Evolutionary conservation across 176 grass and related monocot genomes (phyloP), one percentile per base, ranked within the genome.

Genomic region (Elymus sibiricus): DNA sequence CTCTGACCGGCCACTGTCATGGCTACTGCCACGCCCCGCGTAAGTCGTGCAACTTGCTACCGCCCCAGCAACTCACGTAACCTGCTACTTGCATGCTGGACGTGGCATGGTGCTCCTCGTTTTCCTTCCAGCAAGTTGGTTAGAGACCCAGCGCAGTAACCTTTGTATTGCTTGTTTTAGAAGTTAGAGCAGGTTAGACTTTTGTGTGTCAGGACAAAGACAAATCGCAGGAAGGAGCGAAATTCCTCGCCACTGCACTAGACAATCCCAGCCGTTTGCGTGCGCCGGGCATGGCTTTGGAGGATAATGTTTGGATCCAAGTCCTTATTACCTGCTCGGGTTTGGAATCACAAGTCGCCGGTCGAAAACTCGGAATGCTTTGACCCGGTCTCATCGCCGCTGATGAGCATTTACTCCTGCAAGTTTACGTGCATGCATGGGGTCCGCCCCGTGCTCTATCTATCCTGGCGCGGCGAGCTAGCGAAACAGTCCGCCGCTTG

Each of bases 21-120:
- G 73, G 74, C 6, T 35, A 9, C 61, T 28, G 44, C 67, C 61
- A 44, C 46, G n/a, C 61, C 1, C 11, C 2, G 21, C 32, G 53
- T 59, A 84, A 88, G 75, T 72, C 29, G 75, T 34, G 51, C 87
- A 8, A 51, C 39, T 88, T 88, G 79, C 42, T 19, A 43, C 34
- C 44, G 44, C 24, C 16, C 49, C 49, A 38, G 63, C 15, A 14
- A 24, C 72, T 37, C 83, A 65, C 72, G 72, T 49, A 74, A 49
- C 71, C 42, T 29, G 53, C 53, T 56, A 56, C 53, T 56, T 56
- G 19, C 19, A 22, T 56, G 19, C 0, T 3, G 19, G 53, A 56
- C 53, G 53, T 16, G 46, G 12, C 2, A 12, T 24, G 70, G 10
- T 2, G 11, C 11, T 75, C 56, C 26, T 13, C 25, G 11, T 74